These are phyloP conservation scores for Tylopilus plumbeoviolaceoides DNA, from an alignment of 768 basidiomycete genomes.

Conservation along the genomic window DNA sequence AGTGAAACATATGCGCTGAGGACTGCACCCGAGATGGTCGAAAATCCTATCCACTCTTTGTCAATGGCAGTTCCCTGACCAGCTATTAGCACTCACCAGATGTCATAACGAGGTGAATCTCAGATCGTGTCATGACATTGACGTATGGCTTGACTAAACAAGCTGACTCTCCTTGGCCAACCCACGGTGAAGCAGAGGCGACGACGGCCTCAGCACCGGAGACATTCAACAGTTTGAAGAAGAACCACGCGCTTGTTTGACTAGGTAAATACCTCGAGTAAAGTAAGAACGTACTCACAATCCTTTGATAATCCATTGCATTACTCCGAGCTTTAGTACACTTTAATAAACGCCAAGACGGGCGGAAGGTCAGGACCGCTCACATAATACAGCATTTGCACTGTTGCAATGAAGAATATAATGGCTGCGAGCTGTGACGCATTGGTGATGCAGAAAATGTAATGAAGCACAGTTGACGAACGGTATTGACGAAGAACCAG, in stretches of 20 bases:
- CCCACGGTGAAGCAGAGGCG: constrained; percentile 89
- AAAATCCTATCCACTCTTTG: constrained; percentile 49
- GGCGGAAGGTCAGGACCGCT: not conserved
- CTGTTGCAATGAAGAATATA: constrained; percentile 92
- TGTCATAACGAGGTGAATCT: constrained; percentile 86
- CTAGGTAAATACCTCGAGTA: not conserved
- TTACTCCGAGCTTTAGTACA: constrained; percentile 57
- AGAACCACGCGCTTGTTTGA: constrained; percentile 73
- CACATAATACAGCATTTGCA: constrained; percentile 85
- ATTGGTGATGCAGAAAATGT: constrained; percentile 14
- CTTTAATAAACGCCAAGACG: not conserved
- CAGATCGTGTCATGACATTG: constrained; percentile 79
- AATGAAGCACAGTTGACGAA: constrained; percentile 30
- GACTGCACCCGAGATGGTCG: constrained; percentile 90
- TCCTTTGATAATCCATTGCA: constrained; percentile 90
- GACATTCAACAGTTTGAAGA: constrained; percentile 87
- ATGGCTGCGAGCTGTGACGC: constrained; percentile 58
- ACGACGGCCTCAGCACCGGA: constrained; percentile 96
- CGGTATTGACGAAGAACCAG: constrained; percentile 85
- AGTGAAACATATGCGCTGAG: constrained; percentile 77
- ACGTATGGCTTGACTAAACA: constrained; percentile 83
- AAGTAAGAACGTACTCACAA: constrained; percentile 48
- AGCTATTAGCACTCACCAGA: constrained; percentile 46
- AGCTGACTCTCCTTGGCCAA: constrained; percentile 87
- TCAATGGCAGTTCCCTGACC: not conserved